phyloP scores from a whole-genome alignment of 1,284 basidiomycete species.

The Vanrija sp. region DNA sequence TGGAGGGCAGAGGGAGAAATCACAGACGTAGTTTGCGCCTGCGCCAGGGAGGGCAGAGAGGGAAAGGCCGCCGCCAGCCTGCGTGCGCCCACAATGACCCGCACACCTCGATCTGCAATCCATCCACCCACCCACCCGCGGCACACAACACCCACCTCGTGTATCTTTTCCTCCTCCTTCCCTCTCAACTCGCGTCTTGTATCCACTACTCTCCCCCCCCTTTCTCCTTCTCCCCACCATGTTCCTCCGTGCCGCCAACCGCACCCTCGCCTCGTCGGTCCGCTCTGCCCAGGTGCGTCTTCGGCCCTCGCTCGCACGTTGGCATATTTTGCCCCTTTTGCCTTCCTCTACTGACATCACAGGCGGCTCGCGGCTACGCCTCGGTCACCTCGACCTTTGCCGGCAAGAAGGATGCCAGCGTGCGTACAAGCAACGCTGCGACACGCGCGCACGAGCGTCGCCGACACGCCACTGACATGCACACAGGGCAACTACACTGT shows the following conservation, averaged over 20 bases:
- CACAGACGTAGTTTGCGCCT: too few species aligned
- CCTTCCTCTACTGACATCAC: slow-evolving; percentile 13
- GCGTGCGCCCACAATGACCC: too few species aligned
- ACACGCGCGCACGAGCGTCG: not conserved
- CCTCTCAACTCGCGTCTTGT: not conserved
- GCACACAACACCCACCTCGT: too few species aligned
- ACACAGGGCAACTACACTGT: slow-evolving; percentile 81
- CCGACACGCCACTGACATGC: not conserved
- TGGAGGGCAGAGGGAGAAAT: too few species aligned
- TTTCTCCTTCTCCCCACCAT: slow-evolving; percentile 11
- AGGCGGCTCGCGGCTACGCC: slow-evolving; percentile 37
- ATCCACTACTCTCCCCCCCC: slow-evolving; percentile 4
- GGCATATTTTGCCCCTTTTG: not conserved
- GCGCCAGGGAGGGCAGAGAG: not conserved
- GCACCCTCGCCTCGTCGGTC: slow-evolving; percentile 27
- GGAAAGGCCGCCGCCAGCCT: too few species aligned
- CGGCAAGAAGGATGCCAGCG: slow-evolving; percentile 79
- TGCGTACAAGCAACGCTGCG: slow-evolving; percentile 50
- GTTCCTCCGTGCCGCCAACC: slow-evolving; percentile 32
- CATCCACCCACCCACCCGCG: too few species aligned
- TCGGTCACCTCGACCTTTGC: slow-evolving; percentile 72
- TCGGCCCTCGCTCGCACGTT: not conserved
- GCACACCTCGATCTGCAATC: too few species aligned
- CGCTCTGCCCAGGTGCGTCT: slow-evolving; percentile 34
- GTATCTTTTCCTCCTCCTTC: slow-evolving; percentile 8